Evolutionary conservation across 1,284 basidiomycete species (phyloP).

Genomic region (Coniferiporia sulphurascens): DNA sequence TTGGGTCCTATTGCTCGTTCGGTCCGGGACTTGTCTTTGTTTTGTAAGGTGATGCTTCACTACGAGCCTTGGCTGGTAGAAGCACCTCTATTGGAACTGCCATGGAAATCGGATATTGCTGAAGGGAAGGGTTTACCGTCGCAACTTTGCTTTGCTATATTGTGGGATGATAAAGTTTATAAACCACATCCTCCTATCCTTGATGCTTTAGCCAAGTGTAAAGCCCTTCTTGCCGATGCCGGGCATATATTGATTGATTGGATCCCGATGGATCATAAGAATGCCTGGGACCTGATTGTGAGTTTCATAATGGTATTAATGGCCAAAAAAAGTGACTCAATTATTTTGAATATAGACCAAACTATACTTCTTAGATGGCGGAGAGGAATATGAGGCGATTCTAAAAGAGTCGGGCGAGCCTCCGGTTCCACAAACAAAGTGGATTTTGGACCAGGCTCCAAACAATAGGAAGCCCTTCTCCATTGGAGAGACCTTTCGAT

Average conservation of each 20-base stretch:
- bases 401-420: conserved; percentile 34
- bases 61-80: conserved; percentile 52
- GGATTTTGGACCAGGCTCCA: conserved; percentile 41
- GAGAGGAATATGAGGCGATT: conserved; percentile 40
- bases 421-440: conserved; percentile 41
- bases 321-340: not conserved
- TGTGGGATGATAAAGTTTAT: conserved; percentile 52
- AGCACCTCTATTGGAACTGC: conserved; percentile 46
- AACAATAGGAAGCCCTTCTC: conserved; percentile 33
- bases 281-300: conserved; percentile 48
- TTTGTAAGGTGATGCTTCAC: conserved; percentile 46
- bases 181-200: conserved; percentile 50
- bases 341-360: conserved; percentile 31
- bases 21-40: conserved; percentile 47
- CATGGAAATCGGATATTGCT: conserved; percentile 42
- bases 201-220: conserved; percentile 40
- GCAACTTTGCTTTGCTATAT: conserved; percentile 46
- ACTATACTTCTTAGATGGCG: conserved; percentile 47
- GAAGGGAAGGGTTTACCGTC: conserved; percentile 37
- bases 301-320: conserved; percentile 20
- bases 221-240: conserved; percentile 39
- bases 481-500: conserved; percentile 37
- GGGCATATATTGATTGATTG: conserved; percentile 53
- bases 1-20: conserved; percentile 51
- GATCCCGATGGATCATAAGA: conserved; percentile 41